Conservation (phyloP, 2,329 filamentous ascomycete genomes). For the Huntiella decipiens region DNA sequence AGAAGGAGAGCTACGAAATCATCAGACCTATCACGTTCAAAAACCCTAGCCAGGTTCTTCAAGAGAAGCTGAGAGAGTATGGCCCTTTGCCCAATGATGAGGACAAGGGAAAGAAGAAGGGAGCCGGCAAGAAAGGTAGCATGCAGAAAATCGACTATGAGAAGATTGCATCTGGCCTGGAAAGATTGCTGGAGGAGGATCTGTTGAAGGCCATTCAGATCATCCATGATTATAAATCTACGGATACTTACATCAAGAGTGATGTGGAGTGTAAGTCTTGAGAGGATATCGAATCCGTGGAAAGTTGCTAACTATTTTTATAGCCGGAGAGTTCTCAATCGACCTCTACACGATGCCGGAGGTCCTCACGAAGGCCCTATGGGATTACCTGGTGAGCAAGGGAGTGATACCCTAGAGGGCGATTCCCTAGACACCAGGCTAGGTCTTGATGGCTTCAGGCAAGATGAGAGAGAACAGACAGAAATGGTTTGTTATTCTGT, state of each 20-base stretch:
- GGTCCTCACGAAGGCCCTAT: constrained; percentile 73
- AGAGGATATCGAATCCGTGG: constrained; percentile 5
- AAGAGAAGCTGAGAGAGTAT: constrained; percentile 62
- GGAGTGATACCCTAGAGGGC: neutral
- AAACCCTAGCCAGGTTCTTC: constrained; percentile 75
- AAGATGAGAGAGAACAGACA: too few relatives aligned
- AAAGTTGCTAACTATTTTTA: constrained; percentile 13
- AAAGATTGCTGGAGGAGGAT: constrained; percentile 82
- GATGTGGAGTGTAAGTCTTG: constrained; percentile 68
- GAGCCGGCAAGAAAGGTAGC: constrained; percentile 57
- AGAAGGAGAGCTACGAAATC: constrained; percentile 59
- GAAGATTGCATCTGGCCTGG: constrained; percentile 81
- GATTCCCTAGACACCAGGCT: neutral
- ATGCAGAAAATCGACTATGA: constrained; percentile 67
- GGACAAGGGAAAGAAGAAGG: constrained; percentile 33
- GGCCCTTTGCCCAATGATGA: constrained; percentile 68
- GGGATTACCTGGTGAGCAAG: constrained; percentile 50
- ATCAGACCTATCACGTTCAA: constrained; percentile 71
- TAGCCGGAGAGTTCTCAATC: constrained; percentile 90
- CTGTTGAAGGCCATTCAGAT: constrained; percentile 88
- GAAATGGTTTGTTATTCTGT: neutral
- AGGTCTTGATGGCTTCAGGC: too few relatives aligned
- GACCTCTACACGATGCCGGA: constrained; percentile 97
- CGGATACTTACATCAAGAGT: constrained; percentile 91
- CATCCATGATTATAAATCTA: constrained; percentile 90